Conservation (phyloP, 768 basidiomycete genomes). For the Serpula lacrymans region DNA sequence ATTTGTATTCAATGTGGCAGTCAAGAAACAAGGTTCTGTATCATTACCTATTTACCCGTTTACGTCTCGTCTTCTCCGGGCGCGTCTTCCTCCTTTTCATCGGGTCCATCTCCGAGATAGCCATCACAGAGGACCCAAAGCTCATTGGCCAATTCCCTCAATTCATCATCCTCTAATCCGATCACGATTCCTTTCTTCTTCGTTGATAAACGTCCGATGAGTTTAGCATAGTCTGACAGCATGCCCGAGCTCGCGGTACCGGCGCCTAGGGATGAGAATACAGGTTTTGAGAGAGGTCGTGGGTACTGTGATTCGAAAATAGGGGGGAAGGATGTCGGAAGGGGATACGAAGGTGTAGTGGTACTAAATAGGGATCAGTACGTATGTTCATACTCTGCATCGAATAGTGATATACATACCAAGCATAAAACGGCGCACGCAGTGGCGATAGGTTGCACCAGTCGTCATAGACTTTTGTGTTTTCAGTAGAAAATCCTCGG, state of each 20-base stretch:
- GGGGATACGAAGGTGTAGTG: slow-evolving; percentile 50
- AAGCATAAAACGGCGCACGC: slow-evolving; percentile 29
- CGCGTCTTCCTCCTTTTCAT: slow-evolving; percentile 15
- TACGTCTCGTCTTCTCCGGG: slow-evolving; percentile 22
- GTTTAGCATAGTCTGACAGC: slow-evolving; percentile 51
- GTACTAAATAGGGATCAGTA: slow-evolving; percentile 31
- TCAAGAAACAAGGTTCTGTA: too few species aligned
- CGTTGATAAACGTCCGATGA: slow-evolving; percentile 43
- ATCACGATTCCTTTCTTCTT: slow-evolving; percentile 33
- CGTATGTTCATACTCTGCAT: slow-evolving; percentile 4
- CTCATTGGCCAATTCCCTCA: slow-evolving; percentile 52
- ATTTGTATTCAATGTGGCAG: too few species aligned
- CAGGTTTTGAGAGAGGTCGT: slow-evolving; percentile 15
- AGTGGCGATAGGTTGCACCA: slow-evolving; percentile 33
- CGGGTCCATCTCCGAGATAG: slow-evolving; percentile 28
- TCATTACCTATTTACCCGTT: too few species aligned
- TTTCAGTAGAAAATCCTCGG: slow-evolving; percentile 50
- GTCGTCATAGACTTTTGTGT: slow-evolving; percentile 34
- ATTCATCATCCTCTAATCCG: slow-evolving; percentile 53
- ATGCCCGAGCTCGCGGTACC: slow-evolving; percentile 36
- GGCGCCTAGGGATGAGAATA: slow-evolving; percentile 46
- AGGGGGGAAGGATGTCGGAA: slow-evolving; percentile 58
- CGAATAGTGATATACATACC: slow-evolving; percentile 27
- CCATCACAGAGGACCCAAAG: slow-evolving; percentile 59
- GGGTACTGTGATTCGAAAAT: slow-evolving; percentile 29